phyloP scores from a whole-genome alignment of 2,329 filamentous ascomycete species.

The Myrmaecium sp. region DNA sequence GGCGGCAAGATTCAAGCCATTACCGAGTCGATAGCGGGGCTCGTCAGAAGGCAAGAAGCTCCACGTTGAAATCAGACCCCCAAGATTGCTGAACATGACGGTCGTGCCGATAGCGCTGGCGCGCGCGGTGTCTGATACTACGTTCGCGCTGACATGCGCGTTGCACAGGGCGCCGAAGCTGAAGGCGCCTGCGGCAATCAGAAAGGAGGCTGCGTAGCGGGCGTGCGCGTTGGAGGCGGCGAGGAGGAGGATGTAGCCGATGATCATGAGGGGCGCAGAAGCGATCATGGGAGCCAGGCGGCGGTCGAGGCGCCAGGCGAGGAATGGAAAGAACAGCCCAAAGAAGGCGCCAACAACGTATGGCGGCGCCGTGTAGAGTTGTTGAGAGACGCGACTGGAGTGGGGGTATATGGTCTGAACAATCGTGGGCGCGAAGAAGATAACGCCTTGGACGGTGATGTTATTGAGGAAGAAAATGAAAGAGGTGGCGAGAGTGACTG shows the following conservation, averaged over 20 bases:
- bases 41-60: conserved; percentile 44
- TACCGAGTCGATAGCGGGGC: conserved; percentile 53
- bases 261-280: conserved; percentile 46
- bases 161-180: conserved; percentile 47
- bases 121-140: conserved; percentile 53
- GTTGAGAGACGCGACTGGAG: conserved; percentile 41
- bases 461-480: conserved; percentile 49
- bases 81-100: conserved; percentile 60
- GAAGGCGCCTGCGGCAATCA: conserved; percentile 49
- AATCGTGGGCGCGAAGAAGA: conserved; percentile 56
- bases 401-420: conserved; percentile 50
- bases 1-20: conserved; percentile 51
- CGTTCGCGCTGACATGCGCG: conserved; percentile 51
- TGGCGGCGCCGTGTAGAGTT: conserved; percentile 54
- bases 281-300: conserved; percentile 44
- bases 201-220: conserved; percentile 54
- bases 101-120: conserved; percentile 48
- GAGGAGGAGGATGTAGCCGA: conserved; percentile 55
- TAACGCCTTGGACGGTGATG: conserved; percentile 53
- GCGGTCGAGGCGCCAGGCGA: conserved; percentile 43
- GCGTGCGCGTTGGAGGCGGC: conserved; percentile 31
- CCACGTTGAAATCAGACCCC: conserved; percentile 51
- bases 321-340: conserved; percentile 41
- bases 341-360: conserved; percentile 55
- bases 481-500: conserved; percentile 39